phyloP scores from a whole-genome alignment of 1,284 basidiomycete genomes.

The Melampsora americana region DNA sequence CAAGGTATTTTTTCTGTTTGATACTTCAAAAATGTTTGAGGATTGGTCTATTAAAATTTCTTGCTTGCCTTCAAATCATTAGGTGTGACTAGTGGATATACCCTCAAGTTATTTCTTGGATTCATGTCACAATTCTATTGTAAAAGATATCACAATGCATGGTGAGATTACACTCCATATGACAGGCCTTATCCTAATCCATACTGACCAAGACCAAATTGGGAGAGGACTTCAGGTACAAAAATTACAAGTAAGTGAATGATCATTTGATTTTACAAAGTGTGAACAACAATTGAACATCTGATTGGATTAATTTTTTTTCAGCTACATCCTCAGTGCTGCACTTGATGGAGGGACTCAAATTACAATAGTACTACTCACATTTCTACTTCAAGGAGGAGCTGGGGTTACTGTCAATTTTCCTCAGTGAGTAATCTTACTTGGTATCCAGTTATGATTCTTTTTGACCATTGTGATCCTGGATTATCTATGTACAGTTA shows the following conservation, averaged over 20 bases:
- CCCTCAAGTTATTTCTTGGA: constrained; percentile 29
- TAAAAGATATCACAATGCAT: constrained; percentile 35
- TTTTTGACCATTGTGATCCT: not conserved
- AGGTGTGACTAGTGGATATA: constrained; percentile 43
- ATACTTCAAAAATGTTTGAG: not conserved
- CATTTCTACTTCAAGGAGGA: constrained; percentile 41
- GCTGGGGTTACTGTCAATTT: constrained; percentile 24
- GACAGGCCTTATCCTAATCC: too few species aligned
- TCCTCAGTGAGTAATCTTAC: constrained; percentile 25
- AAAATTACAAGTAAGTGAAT: constrained; percentile 41
- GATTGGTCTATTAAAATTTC: not conserved
- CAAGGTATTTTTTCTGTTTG: constrained; percentile 11
- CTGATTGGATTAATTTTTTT: not conserved
- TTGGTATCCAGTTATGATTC: not conserved
- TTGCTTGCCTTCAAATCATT: not conserved
- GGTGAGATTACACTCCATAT: constrained; percentile 4
- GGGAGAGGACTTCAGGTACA: constrained; percentile 10
- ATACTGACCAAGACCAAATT: too few species aligned
- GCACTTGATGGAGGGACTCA: constrained; percentile 44
- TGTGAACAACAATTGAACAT: not conserved
- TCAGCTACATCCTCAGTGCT: constrained; percentile 41
- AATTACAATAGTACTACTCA: constrained; percentile 29
- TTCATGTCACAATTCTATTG: constrained; percentile 38
- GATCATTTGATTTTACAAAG: not conserved
- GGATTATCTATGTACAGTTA: constrained; percentile 10